A percentile compares a stretch with the other conserved stretches of the same genome.
phyloP scores from a whole-genome alignment of 1,284 basidiomycete genomes.

The Tetrapyrgos nigripes region DNA sequence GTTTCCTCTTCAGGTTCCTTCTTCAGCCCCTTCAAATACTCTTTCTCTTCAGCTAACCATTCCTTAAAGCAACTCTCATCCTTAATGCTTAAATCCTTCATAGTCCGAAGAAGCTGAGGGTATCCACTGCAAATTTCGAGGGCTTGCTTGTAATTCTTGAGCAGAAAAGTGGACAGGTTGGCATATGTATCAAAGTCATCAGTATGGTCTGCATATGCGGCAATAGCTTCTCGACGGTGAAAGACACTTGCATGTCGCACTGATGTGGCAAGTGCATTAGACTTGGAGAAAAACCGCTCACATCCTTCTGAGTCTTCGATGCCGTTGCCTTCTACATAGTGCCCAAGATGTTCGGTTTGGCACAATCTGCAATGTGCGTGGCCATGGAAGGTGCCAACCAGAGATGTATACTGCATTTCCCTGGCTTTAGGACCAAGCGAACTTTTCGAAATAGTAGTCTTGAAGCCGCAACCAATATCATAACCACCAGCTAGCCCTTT shows the following conservation, averaged over 20 bases:
- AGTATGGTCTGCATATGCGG: conserved; percentile 17
- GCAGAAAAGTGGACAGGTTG: conserved; percentile 30
- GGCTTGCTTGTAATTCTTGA: too few species aligned
- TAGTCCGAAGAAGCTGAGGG: conserved; percentile 16
- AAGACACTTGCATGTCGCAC: conserved; percentile 13
- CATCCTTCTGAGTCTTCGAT: too few species aligned
- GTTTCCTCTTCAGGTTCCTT: conserved; percentile 27
- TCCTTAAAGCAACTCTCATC: conserved; percentile 18
- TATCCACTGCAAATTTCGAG: conserved; percentile 22
- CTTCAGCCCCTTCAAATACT: conserved; percentile 22
- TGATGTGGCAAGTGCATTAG: conserved; percentile 18
- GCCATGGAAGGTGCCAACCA: conserved; percentile 25
- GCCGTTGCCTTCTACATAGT: conserved; percentile 4
- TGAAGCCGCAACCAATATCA: conserved; percentile 25
- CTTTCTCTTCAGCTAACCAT: conserved; percentile 30
- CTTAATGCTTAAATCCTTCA: conserved; percentile 18
- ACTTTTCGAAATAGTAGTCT: conserved; percentile 16
- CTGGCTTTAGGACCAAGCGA: conserved; percentile 13
- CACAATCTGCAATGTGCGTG: conserved; percentile 25
- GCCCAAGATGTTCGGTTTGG: conserved; percentile 20
- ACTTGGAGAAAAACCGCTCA: conserved; percentile 26
- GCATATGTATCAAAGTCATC: conserved; percentile 25
- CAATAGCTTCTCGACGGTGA: conserved; percentile 23
- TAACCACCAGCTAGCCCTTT: conserved; percentile 30
- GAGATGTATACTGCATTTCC: conserved; percentile 1